Percentiles rank a stretch among this genome's conserved stretches.
These are phyloP conservation scores for Maudiozyma barnettii DNA, from an alignment of 805 yeast species.

Conservation along the genomic window DNA sequence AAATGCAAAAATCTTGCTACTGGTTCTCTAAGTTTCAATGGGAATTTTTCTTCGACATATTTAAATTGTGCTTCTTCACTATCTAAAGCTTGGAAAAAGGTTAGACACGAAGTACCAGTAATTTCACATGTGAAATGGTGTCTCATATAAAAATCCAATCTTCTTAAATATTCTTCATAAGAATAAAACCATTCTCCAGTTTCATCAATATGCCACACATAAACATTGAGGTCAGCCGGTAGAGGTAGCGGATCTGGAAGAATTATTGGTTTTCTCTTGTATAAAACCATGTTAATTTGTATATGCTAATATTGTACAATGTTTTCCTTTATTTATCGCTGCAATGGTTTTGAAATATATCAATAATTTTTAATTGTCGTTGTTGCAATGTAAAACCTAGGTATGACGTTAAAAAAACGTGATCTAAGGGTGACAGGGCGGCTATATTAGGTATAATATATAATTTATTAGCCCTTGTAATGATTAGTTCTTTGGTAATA, in stretches of 20 bases:
- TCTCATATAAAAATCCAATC: constrained; percentile 63
- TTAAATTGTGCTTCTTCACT: constrained; percentile 57
- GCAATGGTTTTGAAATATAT: neutral
- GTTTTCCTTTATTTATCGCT: neutral
- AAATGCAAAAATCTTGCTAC: constrained; percentile 80
- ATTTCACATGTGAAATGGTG: constrained; percentile 90
- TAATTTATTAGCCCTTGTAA: neutral
- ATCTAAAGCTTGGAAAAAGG: constrained; percentile 80
- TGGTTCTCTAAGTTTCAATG: constrained; percentile 87
- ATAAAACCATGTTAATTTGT: constrained; percentile 46
- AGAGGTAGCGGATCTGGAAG: constrained; percentile 47
- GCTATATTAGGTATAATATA: neutral
- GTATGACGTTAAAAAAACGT: too few species aligned
- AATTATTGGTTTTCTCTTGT: constrained; percentile 62
- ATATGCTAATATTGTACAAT: neutral
- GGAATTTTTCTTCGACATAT: constrained; percentile 72
- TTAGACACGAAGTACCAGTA: constrained; percentile 85
- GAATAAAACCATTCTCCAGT: constrained; percentile 82
- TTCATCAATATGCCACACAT: constrained; percentile 73
- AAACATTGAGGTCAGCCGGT: constrained; percentile 46
- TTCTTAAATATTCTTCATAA: constrained; percentile 64
- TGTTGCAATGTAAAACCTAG: too few species aligned
- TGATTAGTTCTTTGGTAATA: too few species aligned
- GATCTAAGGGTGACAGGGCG: neutral
- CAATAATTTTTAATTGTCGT: neutral